Evolutionary conservation across 2,329 filamentous ascomycete species (phyloP).

Genomic region (Endocalyx cinctus): DNA sequence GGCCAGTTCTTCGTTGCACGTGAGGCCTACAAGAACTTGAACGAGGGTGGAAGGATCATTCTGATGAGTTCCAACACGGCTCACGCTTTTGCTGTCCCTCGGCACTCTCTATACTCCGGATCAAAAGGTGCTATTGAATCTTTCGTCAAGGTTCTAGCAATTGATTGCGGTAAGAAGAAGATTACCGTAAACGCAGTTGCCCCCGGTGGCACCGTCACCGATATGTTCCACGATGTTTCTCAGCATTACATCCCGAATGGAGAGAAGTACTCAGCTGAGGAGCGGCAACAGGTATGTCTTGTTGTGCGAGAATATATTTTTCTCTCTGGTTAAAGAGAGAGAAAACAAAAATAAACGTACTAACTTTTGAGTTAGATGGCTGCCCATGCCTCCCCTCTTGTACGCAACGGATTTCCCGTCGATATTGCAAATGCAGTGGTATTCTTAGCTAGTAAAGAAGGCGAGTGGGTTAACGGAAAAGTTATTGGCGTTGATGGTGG

Average conservation of each 20-base stretch:
- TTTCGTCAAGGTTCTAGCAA: constrained; percentile 23
- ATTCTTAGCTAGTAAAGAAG: constrained; percentile 30
- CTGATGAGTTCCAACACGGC: constrained; percentile 59
- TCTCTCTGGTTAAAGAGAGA: too few relatives aligned
- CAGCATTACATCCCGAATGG: constrained; percentile 36
- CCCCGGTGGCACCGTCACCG: constrained; percentile 30
- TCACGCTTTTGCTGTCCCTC: constrained; percentile 24
- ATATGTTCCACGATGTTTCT: constrained; percentile 32
- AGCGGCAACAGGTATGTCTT: constrained; percentile 13
- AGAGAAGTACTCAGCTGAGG: constrained; percentile 17
- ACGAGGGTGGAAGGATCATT: constrained; percentile 58
- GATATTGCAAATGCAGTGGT: constrained; percentile 28
- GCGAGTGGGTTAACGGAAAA: constrained; percentile 36
- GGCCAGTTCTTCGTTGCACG: constrained; percentile 61
- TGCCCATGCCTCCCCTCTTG: constrained; percentile 30
- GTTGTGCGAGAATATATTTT: constrained; percentile 16
- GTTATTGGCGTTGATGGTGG: constrained; percentile 30
- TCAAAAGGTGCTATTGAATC: constrained; percentile 32
- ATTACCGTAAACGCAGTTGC: constrained; percentile 33
- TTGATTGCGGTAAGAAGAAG: constrained; percentile 30
- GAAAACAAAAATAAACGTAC: too few relatives aligned
- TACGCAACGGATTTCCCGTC: constrained; percentile 25
- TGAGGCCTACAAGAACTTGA: constrained; percentile 57
- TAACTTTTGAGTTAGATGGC: constrained; percentile 29
- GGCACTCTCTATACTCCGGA: constrained; percentile 31